Conservation (phyloP, 352 stramenopile species). For the Phytophthora pluvialis region DNA sequence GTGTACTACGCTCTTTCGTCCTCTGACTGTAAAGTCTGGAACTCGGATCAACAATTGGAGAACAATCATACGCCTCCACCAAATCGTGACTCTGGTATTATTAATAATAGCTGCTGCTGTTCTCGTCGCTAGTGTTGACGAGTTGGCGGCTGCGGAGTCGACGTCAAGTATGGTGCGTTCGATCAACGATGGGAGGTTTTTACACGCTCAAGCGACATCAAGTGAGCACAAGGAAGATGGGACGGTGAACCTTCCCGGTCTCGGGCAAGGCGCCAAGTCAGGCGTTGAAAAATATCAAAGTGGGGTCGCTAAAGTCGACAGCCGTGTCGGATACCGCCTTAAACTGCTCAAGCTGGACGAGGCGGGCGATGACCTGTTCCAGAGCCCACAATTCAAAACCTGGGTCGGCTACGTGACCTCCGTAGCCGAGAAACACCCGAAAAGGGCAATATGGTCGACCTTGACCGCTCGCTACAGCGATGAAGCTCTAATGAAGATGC, state of each 20-base stretch:
- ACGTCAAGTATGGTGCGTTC: too few species aligned
- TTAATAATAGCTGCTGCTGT: too few species aligned
- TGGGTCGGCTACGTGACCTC: too few species aligned
- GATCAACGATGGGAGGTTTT: too few species aligned
- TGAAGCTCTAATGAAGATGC: neutral
- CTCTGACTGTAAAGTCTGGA: too few species aligned
- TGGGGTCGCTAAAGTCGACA: neutral
- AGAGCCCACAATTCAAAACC: neutral
- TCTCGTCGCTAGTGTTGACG: too few species aligned
- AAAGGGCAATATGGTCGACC: neutral
- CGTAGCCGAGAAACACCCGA: neutral
- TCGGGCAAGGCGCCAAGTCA: neutral
- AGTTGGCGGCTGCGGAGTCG: too few species aligned
- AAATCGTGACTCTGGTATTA: too few species aligned
- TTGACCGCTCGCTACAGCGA: neutral
- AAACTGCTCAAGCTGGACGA: neutral
- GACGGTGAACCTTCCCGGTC: neutral
- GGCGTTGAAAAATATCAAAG: neutral
- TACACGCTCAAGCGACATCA: too few species aligned
- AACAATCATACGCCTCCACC: too few species aligned
- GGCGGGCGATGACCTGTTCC: neutral
- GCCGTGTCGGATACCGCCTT: neutral
- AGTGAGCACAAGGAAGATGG: neutral
- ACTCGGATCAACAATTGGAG: too few species aligned
- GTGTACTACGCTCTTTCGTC: too few species aligned